Evolutionary conservation across 352 stramenopile genomes (phyloP).

Genomic region (Globisporangium megalacanthum): DNA sequence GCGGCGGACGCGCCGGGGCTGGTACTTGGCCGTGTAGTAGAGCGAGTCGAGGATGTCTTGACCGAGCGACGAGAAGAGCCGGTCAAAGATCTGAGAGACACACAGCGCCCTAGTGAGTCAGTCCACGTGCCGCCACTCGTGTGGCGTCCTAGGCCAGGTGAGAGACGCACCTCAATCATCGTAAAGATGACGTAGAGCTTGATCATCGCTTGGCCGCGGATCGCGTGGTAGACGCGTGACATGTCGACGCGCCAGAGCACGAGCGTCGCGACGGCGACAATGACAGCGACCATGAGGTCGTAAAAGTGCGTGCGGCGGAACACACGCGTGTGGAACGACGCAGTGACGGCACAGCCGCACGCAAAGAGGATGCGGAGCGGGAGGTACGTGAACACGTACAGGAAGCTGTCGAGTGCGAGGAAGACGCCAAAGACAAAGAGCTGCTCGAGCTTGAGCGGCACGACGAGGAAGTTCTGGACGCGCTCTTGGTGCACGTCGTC

Average conservation of each 20-base stretch:
- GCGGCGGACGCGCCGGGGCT: slow-evolving; percentile 58
- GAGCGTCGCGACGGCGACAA: slow-evolving; percentile 69
- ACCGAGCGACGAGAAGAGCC: slow-evolving; percentile 94
- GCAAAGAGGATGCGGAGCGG: slow-evolving; percentile 88
- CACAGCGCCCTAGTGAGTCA: not conserved
- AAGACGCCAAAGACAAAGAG: slow-evolving; percentile 93
- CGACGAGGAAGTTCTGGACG: slow-evolving; percentile 78
- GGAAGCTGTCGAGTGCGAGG: slow-evolving; percentile 95
- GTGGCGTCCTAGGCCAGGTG: not conserved
- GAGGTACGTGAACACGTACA: slow-evolving; percentile 97
- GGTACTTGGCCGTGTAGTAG: slow-evolving; percentile 86
- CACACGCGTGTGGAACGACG: slow-evolving; percentile 60
- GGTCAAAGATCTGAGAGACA: slow-evolving; percentile 89
- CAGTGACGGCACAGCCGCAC: slow-evolving; percentile 69
- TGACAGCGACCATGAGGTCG: slow-evolving; percentile 88
- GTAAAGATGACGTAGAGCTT: slow-evolving; percentile 98
- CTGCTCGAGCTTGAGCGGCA: slow-evolving; percentile 69
- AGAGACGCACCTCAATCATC: slow-evolving; percentile 88
- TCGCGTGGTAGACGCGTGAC: slow-evolving; percentile 97
- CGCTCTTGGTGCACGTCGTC: slow-evolving; percentile 74
- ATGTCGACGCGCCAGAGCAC: slow-evolving; percentile 91
- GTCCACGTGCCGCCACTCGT: not conserved
- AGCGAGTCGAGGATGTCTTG: slow-evolving; percentile 96
- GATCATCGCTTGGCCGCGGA: slow-evolving; percentile 96
- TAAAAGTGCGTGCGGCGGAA: slow-evolving; percentile 89